Conservation (phyloP, 257 asterid genomes). For the Gentiana dahurica region DNA sequence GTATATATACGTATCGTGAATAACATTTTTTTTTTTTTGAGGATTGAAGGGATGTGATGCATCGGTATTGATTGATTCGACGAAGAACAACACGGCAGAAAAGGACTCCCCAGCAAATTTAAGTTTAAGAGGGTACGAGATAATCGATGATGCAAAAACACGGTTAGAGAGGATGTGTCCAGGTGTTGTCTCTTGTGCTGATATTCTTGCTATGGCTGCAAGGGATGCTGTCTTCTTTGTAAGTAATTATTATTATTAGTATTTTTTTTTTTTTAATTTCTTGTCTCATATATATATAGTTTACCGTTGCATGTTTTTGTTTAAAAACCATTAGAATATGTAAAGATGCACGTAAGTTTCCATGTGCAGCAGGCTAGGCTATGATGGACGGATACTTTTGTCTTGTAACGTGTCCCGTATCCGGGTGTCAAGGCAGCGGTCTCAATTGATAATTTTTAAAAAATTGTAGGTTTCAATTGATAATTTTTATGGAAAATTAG, state of each 20-base stretch:
- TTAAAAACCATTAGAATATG: background rate
- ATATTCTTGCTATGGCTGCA: slow-evolving; percentile 86
- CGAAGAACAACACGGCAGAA: slow-evolving; percentile 72
- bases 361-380: too few relatives aligned
- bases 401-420: background rate
- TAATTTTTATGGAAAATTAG: too few relatives aligned
- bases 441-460: too few relatives aligned
- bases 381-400: background rate
- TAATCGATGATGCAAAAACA: slow-evolving; percentile 66
- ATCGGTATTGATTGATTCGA: slow-evolving; percentile 68
- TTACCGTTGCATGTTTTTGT: background rate
- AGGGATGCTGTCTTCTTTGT: slow-evolving; percentile 89
- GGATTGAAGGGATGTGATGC: slow-evolving; percentile 79
- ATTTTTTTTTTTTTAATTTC: background rate
- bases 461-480: too few relatives aligned
- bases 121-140: slow-evolving; percentile 70
- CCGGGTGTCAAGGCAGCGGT: too few relatives aligned
- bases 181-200: slow-evolving; percentile 92
- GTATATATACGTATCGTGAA: too few relatives aligned
- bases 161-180: slow-evolving; percentile 67
- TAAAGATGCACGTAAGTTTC: too few relatives aligned
- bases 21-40: background rate
- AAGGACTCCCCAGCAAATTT: slow-evolving; percentile 93
- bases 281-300: background rate
- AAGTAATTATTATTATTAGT: slow-evolving; percentile 10